phyloP scores from a whole-genome alignment of 306 rosid genomes.

The Amphicarpaea edgeworthii region DNA sequence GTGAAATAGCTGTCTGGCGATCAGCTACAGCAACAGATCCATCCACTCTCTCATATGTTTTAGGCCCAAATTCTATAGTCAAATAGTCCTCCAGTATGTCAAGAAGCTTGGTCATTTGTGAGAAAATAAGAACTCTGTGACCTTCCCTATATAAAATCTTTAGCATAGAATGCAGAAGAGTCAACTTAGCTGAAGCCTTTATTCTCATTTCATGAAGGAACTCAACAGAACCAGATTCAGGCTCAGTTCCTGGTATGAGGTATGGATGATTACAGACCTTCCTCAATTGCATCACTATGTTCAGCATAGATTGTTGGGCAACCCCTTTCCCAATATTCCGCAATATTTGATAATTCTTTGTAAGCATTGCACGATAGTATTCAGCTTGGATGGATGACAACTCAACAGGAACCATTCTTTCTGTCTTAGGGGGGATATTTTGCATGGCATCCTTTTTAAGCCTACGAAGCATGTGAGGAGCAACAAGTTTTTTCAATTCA shows the following conservation, averaged over 20 bases:
- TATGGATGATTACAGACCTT: conserved; percentile 99
- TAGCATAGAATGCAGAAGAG: conserved; percentile 96
- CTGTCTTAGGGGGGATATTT: conserved; percentile 99
- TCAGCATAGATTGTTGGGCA: conserved; percentile 93
- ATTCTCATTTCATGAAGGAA: conserved; percentile 99
- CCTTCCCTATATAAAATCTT: conserved; percentile 82
- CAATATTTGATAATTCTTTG: conserved; percentile 94
- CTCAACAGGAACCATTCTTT: conserved; percentile 99
- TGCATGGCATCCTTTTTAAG: conserved; percentile 99
- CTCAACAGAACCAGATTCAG: conserved; percentile 91
- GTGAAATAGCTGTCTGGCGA: conserved; percentile 95
- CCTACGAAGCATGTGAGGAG: conserved; percentile 99
- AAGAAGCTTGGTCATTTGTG: conserved; percentile 99
- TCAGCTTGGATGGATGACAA: conserved; percentile 99
- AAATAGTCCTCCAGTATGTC: conserved; percentile 97
- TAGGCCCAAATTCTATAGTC: conserved; percentile 92
- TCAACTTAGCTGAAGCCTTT: conserved; percentile 98
- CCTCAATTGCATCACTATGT: conserved; percentile 98
- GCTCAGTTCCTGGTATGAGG: conserved; percentile 98
- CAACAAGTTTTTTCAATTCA: conserved; percentile 95
- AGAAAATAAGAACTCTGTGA: conserved; percentile 95
- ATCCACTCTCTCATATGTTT: conserved; percentile 97
- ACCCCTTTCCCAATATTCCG: conserved; percentile 98
- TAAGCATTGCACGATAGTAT: conserved; percentile 99
- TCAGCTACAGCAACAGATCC: conserved; percentile 96